phyloP scores from a whole-genome alignment of 805 yeast species.

The Wickerhamomyces queroliae region DNA sequence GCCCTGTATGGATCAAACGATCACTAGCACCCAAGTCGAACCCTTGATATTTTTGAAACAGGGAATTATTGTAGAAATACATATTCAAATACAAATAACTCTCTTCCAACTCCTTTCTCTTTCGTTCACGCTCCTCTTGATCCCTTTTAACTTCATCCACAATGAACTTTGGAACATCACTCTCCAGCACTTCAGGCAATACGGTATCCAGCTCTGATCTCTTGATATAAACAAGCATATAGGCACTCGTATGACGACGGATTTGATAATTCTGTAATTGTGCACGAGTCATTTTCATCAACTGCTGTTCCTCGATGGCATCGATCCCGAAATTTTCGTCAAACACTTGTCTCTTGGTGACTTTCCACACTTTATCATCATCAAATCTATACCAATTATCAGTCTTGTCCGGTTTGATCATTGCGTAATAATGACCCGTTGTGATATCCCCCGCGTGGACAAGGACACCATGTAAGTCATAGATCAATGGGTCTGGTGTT shows the following conservation, averaged over 20 bases:
- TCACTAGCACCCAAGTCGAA: constrained; percentile 74
- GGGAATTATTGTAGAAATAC: constrained; percentile 45
- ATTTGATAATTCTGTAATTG: constrained; percentile 61
- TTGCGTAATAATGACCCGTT: constrained; percentile 93
- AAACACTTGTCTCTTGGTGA: constrained; percentile 77
- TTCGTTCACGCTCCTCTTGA: constrained; percentile 43
- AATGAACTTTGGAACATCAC: constrained; percentile 63
- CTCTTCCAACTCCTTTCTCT: constrained; percentile 63
- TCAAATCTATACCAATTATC: constrained; percentile 88
- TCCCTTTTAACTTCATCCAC: constrained; percentile 62
- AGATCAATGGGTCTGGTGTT: constrained; percentile 58
- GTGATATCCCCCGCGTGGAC: constrained; percentile 96
- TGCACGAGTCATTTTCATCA: constrained; percentile 45
- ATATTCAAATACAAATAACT: constrained; percentile 57
- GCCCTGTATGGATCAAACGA: constrained; percentile 33
- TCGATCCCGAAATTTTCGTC: constrained; percentile 90
- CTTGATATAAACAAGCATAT: constrained; percentile 91
- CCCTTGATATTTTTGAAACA: constrained; percentile 59
- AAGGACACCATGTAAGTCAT: constrained; percentile 85
- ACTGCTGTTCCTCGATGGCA: constrained; percentile 40
- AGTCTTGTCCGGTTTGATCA: constrained; percentile 72
- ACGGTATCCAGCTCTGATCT: constrained; percentile 51
- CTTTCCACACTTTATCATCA: constrained; percentile 91
- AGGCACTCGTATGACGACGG: constrained; percentile 88
- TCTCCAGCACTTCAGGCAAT: constrained; percentile 49